Conservation (phyloP, 345 rosid species). For the Camelina neglecta region DNA sequence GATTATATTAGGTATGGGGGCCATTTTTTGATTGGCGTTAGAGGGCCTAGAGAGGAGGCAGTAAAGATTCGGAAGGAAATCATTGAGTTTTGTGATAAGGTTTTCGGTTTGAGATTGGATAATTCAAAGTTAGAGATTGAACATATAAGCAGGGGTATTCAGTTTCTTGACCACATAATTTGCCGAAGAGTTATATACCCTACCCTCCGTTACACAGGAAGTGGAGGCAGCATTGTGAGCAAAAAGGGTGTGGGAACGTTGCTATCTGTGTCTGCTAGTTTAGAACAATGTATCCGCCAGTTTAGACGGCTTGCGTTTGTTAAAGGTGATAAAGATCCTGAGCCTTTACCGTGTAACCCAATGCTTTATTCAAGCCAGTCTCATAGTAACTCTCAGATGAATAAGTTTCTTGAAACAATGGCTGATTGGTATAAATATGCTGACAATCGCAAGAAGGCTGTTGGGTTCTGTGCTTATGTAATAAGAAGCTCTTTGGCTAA, state of each 20-base stretch:
- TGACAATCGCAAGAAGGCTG: constrained; percentile 89
- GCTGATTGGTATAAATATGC: constrained; percentile 98
- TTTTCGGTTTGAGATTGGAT: constrained; percentile 68
- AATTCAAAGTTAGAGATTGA: constrained; percentile 80
- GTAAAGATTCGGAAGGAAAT: constrained; percentile 67
- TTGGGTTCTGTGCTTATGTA: constrained; percentile 95
- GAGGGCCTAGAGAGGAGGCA: constrained; percentile 93
- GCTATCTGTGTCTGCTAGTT: constrained; percentile 91
- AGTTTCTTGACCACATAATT: constrained; percentile 90
- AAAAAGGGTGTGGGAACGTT: constrained; percentile 90
- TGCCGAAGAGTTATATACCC: constrained; percentile 82
- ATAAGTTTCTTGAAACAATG: constrained; percentile 95
- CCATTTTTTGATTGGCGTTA: constrained; percentile 86
- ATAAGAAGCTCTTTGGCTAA: constrained; percentile 95
- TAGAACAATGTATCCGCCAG: constrained; percentile 81
- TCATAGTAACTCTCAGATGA: constrained; percentile 95
- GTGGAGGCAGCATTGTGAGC: constrained; percentile 83
- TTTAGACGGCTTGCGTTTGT: constrained; percentile 82
- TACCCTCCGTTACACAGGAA: constrained; percentile 79
- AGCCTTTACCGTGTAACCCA: constrained; percentile 90
- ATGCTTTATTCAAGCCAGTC: constrained; percentile 98
- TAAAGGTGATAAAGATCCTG: constrained; percentile 96
- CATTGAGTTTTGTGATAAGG: constrained; percentile 69
- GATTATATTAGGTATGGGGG: constrained; percentile 88
- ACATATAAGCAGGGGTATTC: constrained; percentile 84